These are phyloP conservation scores for Naegleria fowleri DNA, from an alignment of 208 protist species.

Conservation along the genomic window DNA sequence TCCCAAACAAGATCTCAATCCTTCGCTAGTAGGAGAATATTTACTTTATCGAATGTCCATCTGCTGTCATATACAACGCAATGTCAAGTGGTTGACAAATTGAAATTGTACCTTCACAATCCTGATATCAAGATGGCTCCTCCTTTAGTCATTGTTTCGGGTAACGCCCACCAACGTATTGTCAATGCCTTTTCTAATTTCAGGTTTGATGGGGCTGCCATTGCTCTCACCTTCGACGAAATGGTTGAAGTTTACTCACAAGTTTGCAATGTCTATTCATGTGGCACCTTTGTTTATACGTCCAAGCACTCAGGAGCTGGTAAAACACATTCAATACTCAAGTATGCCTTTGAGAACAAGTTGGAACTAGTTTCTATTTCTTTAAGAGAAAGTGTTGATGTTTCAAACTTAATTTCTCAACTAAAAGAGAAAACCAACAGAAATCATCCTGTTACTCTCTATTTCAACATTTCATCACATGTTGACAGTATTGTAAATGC, in stretches of 20 bases:
- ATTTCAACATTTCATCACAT: conserved; percentile 32
- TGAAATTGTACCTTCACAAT: background rate
- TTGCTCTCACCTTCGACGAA: background rate
- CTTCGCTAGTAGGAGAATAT: background rate
- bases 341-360: background rate
- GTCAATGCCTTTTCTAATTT: conserved; percentile 12
- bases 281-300: background rate
- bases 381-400: background rate
- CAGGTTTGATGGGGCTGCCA: background rate
- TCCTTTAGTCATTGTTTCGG: background rate
- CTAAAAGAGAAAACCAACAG: background rate
- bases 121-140: background rate
- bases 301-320: background rate
- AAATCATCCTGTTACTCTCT: background rate
- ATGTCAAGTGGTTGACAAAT: background rate
- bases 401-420: background rate
- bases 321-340: background rate
- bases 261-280: background rate
- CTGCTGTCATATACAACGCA: background rate
- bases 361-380: background rate
- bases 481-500: background rate
- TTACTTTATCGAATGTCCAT: background rate
- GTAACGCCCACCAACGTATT: background rate
- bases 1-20: background rate
- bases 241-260: background rate